Percentiles rank a stretch among this genome's conserved stretches.
Conservation (phyloP, 176 grass and related monocot genomes). For the Microstegium vimineum region DNA sequence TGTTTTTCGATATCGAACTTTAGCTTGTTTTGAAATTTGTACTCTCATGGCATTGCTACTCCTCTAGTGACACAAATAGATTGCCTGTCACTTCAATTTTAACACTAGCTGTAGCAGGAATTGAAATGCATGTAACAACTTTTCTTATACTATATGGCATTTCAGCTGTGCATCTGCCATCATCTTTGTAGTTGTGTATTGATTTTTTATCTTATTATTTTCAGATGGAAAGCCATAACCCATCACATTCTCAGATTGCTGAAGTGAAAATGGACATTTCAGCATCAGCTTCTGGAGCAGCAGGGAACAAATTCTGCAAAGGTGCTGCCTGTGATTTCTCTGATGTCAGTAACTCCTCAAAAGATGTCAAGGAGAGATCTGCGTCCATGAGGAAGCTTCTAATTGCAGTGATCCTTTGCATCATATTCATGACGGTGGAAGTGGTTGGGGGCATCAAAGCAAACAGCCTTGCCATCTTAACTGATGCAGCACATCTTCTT, state of each 20-base stretch:
- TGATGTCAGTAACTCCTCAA: too few species aligned
- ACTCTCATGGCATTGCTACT: background rate
- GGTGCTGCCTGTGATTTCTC: slow-evolving; percentile 9
- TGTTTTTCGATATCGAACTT: background rate
- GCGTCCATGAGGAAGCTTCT: background rate
- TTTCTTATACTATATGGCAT: background rate
- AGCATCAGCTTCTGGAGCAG: too few species aligned
- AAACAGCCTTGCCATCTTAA: slow-evolving; percentile 95
- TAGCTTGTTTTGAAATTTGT: background rate
- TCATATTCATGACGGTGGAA: slow-evolving; percentile 81
- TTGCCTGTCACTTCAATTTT: background rate
- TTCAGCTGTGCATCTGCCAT: background rate
- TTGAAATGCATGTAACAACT: background rate
- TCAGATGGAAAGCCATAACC: slow-evolving; percentile 65
- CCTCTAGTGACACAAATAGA: background rate
- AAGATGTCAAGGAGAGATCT: too few species aligned
- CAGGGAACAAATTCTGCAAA: background rate
- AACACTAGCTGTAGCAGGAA: background rate
- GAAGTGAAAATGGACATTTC: too few species aligned
- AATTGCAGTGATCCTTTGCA: too few species aligned
- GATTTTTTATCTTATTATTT: slow-evolving; percentile 30
- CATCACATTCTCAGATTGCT: slow-evolving; percentile 24
- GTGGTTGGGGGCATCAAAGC: slow-evolving; percentile 92
- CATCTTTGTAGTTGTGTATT: background rate
- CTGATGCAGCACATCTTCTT: slow-evolving; percentile 96